Evolutionary conservation across 108 stramenopile species (phyloP).

Genomic region (Pseudonitzschia delicatissima): DNA sequence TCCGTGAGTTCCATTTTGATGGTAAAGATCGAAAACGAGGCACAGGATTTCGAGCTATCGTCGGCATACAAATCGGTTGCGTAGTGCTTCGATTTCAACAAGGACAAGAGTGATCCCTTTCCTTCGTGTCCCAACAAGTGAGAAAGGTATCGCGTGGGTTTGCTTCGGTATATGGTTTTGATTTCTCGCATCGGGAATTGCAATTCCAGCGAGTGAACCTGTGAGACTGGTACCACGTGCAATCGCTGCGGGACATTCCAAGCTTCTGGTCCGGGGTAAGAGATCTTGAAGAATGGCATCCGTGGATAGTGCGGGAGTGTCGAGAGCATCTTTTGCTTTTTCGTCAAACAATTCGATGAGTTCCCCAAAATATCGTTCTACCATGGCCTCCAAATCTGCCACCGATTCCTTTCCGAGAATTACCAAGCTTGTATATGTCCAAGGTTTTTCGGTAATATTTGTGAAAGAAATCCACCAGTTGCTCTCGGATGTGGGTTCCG

Average conservation of each 20-base stretch:
- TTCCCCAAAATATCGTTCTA: constrained; percentile 45
- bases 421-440: constrained; percentile 66
- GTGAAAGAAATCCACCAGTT: constrained; percentile 66
- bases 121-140: constrained; percentile 86
- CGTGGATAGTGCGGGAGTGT: not conserved
- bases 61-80: constrained; percentile 71
- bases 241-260: constrained; percentile 36
- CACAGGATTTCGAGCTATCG: constrained; percentile 28
- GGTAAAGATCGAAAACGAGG: constrained; percentile 50
- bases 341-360: constrained; percentile 42
- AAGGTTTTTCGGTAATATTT: constrained; percentile 75
- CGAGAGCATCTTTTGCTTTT: not conserved
- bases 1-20: constrained; percentile 61
- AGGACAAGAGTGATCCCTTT: constrained; percentile 56
- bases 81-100: constrained; percentile 59
- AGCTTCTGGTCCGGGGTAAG: constrained; percentile 35
- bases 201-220: constrained; percentile 32
- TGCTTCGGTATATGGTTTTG: constrained; percentile 25
- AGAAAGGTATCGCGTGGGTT: constrained; percentile 55
- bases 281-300: constrained; percentile 13
- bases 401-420: constrained; percentile 59
- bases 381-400: constrained; percentile 58
- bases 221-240: constrained; percentile 43
- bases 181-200: constrained; percentile 47
- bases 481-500: constrained; percentile 61